These are phyloP conservation scores for Colletotrichum paranaense DNA, from an alignment of 2,329 filamentous ascomycete species.

Conservation along the genomic window DNA sequence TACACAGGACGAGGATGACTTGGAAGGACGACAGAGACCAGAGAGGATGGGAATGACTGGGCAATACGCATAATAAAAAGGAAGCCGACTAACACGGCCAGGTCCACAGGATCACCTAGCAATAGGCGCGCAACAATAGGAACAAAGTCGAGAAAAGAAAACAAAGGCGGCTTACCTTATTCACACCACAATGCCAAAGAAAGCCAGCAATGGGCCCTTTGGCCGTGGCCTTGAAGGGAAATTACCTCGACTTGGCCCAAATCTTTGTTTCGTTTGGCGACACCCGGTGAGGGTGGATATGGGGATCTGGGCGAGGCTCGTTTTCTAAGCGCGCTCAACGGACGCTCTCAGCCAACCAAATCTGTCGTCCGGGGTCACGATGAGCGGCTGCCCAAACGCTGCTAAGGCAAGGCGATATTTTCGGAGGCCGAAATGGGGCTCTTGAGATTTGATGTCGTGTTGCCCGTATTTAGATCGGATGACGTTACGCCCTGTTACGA, in stretches of 20 bases:
- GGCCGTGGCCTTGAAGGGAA: conserved; percentile 33
- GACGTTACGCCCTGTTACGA: conserved; percentile 1
- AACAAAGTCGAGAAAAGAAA: conserved; percentile 9
- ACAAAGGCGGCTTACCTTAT: conserved; percentile 34
- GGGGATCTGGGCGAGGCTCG: conserved; percentile 24
- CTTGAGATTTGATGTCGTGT: conserved; percentile 10
- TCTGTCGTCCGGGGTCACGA: conserved; percentile 28
- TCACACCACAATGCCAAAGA: conserved; percentile 22
- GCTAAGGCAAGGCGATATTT: conserved; percentile 35
- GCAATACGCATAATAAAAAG: conserved; percentile 31
- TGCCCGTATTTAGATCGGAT: conserved; percentile 4
- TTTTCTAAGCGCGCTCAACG: conserved; percentile 35
- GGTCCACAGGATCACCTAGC: neutral
- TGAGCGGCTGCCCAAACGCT: conserved; percentile 38
- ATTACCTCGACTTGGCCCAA: conserved; percentile 17
- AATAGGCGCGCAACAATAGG: conserved; percentile 27
- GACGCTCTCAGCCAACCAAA: conserved; percentile 37
- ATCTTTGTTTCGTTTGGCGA: conserved; percentile 30
- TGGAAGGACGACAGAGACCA: conserved; percentile 2
- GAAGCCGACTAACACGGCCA: conserved; percentile 26
- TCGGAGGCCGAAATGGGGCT: conserved; percentile 14
- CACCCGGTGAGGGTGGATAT: conserved; percentile 26
- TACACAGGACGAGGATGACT: neutral
- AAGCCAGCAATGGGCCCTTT: conserved; percentile 17
- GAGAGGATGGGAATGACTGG: conserved; percentile 10